Base-by-base conservation (phyloP, 1,284 basidiomycete genomes). In the Heliocybe sulcata region DNA sequence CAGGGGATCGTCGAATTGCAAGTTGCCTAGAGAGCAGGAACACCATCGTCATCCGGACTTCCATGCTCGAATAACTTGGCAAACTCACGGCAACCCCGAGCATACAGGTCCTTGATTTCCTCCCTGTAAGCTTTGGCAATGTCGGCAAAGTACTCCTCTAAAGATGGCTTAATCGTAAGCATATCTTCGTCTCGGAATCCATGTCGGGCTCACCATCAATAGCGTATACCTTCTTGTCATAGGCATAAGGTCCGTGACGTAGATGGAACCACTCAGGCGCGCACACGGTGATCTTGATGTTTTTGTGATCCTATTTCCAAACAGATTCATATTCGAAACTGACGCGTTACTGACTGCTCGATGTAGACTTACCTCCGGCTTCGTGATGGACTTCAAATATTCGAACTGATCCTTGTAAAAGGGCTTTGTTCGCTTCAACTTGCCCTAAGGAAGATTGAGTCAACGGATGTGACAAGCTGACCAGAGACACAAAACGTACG, bases 191-290 rank as follows among this genome's bases (percentile, higher is more conserved):
- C 27, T 52, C n/a, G 14, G 16, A 20, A 25, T 27, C 20, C 27
- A 11, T 12, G 3, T 35, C 29, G 27, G 3, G 54, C 71, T 54
- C 51, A 76, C 83, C 79, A 59, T 88, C 82, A 61, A 75, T 79
- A 31, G 75, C 72, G 67, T 89, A 90, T 2, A 85, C 79, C 3
- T 76, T 71, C 52, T 76, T 73, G 54, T 80, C 75, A 63, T 84
- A 85, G 1, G 83, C 82, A 58, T 80, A 79, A 2, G 75, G 73
- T 54, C 85, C 85, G 64, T 87, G 85, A 23, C 82, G 80, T 53
- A 89, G 77, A 65, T 89, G 87, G 68, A 82, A 87, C 88, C 87
- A 90, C 23, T 83, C 81, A 2, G 88, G 88, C 0, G 85, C 80
- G 60, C 82, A 87, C 68, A 91, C 79, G 9, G 87, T 90, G 58